These are phyloP conservation scores for Bauhinia variegata DNA, from an alignment of 306 rosid genomes.

Conservation along the genomic window DNA sequence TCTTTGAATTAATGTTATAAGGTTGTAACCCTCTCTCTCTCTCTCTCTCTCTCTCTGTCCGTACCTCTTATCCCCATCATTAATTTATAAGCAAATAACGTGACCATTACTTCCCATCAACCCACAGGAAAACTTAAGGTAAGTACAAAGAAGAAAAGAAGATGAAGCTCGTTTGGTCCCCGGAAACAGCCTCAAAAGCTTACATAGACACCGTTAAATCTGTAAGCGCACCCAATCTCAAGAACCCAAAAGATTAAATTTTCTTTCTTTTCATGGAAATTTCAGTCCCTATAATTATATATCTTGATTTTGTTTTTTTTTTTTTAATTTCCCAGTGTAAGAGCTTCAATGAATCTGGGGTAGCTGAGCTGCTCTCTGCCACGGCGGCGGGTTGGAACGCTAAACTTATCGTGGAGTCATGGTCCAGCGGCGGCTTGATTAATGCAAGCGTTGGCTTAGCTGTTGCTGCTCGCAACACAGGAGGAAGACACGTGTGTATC, in stretches of 20 bases:
- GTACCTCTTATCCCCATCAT: not conserved
- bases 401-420: conserved; percentile 67
- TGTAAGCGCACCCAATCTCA: conserved; percentile 44
- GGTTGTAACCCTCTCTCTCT: too few species aligned
- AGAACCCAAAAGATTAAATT: too few species aligned
- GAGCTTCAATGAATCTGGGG: conserved; percentile 63
- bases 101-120: not conserved
- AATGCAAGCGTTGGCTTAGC: conserved; percentile 77
- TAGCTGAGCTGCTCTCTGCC: conserved; percentile 79
- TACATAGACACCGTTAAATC: conserved; percentile 79
- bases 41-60: too few species aligned
- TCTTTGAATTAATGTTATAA: too few species aligned
- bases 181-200: conserved; percentile 76
- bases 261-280: not conserved
- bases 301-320: too few species aligned
- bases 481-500: conserved; percentile 79
- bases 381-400: conserved; percentile 94
- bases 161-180: conserved; percentile 96
- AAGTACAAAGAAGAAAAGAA: not conserved
- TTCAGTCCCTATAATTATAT: too few species aligned
- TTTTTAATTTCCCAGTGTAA: conserved; percentile 56
- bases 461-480: conserved; percentile 73
- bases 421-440: conserved; percentile 54
- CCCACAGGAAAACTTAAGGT: too few species aligned
- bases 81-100: conserved; percentile 20